Percentiles rank a stretch among this genome's conserved stretches.
These are phyloP conservation scores for Caryopteris hybrid DNA, from an alignment of 305 asterid species.

Conservation along the genomic window DNA sequence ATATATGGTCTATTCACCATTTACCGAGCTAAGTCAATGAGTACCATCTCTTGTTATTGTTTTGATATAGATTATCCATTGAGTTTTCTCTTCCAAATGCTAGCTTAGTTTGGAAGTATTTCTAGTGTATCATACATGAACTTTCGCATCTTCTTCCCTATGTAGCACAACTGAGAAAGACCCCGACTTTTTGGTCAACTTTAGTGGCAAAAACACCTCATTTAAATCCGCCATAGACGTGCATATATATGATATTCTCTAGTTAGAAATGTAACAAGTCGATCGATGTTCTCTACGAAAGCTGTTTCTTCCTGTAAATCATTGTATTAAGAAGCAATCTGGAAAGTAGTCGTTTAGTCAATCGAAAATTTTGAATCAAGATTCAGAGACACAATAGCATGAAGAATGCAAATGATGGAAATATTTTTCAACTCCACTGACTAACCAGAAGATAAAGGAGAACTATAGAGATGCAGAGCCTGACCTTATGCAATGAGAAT, in stretches of 20 bases:
- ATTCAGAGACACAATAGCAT: neutral
- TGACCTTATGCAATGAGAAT: constrained; percentile 88
- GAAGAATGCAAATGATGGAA: neutral
- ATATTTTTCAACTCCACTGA: neutral
- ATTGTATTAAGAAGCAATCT: neutral
- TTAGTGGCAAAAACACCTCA: neutral
- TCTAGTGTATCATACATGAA: neutral
- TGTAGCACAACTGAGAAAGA: neutral
- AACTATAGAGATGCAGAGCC: neutral
- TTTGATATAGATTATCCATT: neutral
- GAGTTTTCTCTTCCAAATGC: neutral
- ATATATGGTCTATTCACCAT: neutral
- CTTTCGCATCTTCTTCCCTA: neutral
- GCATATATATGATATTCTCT: neutral
- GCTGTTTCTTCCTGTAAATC: neutral
- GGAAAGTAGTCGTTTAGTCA: neutral
- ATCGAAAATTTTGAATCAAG: neutral
- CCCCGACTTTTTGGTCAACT: neutral
- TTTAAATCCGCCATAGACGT: neutral
- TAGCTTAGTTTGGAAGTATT: neutral
- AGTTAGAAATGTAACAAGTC: neutral
- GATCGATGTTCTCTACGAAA: neutral
- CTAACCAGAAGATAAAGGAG: neutral
- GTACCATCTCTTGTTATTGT: neutral
- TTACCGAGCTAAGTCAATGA: neutral